These are phyloP conservation scores for Rhizomucor miehei DNA, from an alignment of 371 early-diverging fungal genomes.

Conservation along the genomic window DNA sequence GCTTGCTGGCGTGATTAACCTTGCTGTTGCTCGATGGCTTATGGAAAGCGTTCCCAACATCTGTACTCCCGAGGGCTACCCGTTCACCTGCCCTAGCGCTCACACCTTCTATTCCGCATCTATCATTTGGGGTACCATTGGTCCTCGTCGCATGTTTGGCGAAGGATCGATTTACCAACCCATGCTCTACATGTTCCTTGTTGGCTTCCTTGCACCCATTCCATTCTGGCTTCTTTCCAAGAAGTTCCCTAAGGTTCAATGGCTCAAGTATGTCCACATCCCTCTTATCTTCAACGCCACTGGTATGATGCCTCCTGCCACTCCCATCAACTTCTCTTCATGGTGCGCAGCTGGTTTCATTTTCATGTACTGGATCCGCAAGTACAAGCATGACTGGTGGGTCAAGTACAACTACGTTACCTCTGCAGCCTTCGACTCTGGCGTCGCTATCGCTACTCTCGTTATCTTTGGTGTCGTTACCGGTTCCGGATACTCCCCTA, in stretches of 20 bases:
- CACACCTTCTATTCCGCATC: constrained; percentile 54
- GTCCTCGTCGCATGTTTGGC: constrained; percentile 73
- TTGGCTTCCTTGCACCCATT: constrained; percentile 65
- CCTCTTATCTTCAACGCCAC: constrained; percentile 64
- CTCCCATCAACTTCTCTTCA: constrained; percentile 54
- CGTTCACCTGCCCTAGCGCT: constrained; percentile 52
- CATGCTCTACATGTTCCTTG: constrained; percentile 58
- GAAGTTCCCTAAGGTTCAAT: constrained; percentile 44
- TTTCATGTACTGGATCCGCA: constrained; percentile 59
- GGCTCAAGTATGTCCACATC: constrained; percentile 60
- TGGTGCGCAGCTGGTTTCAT: constrained; percentile 65
- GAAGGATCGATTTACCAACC: constrained; percentile 49
- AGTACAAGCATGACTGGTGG: constrained; percentile 64
- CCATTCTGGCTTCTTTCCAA: constrained; percentile 51
- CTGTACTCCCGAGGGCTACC: constrained; percentile 45
- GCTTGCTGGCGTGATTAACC: constrained; percentile 60
- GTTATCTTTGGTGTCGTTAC: constrained; percentile 45
- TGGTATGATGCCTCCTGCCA: constrained; percentile 69
- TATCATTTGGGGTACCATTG: constrained; percentile 73
- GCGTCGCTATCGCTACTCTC: constrained; percentile 46
- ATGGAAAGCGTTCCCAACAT: constrained; percentile 55
- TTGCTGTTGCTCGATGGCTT: constrained; percentile 65
- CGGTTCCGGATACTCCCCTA: constrained; percentile 20
- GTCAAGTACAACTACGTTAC: constrained; percentile 69
- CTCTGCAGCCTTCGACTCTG: constrained; percentile 76